Evolutionary conservation across 1,139 yeast species (phyloP).

Genomic region (Candida dubliniensis): DNA sequence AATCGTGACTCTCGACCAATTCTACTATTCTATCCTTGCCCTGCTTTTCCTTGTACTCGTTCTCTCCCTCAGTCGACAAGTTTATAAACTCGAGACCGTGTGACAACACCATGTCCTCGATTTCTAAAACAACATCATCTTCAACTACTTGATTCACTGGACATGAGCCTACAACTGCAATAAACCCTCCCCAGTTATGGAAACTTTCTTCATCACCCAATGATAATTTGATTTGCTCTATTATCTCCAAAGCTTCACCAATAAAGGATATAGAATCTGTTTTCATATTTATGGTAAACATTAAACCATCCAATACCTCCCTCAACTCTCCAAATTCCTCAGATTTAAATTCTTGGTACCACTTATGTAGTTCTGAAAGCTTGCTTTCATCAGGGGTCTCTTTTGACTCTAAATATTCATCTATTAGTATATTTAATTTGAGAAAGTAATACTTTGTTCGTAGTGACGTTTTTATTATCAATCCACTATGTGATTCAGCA

Average conservation of each 20-base stretch:
- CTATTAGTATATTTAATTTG: slow-evolving; percentile 35
- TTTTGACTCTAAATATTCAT: slow-evolving; percentile 34
- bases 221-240: slow-evolving; percentile 18
- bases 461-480: slow-evolving; percentile 29
- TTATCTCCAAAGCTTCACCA: slow-evolving; percentile 16
- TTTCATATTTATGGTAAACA: slow-evolving; percentile 33
- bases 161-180: slow-evolving; percentile 26
- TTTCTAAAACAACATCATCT: slow-evolving; percentile 16
- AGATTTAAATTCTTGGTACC: slow-evolving; percentile 32
- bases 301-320: slow-evolving; percentile 38
- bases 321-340: slow-evolving; percentile 38
- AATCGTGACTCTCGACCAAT: slow-evolving; percentile 41
- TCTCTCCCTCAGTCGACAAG: slow-evolving; percentile 22
- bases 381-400: slow-evolving; percentile 10
- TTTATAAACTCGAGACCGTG: slow-evolving; percentile 35
- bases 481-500: slow-evolving; percentile 35
- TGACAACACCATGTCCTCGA: slow-evolving; percentile 33
- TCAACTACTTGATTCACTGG: slow-evolving; percentile 4
- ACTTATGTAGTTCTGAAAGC: slow-evolving; percentile 21
- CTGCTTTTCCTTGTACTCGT: slow-evolving; percentile 27
- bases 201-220: slow-evolving; percentile 13
- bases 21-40: slow-evolving; percentile 36
- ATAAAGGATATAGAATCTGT: slow-evolving; percentile 17
- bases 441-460: slow-evolving; percentile 35
- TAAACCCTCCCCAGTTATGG: slow-evolving; percentile 23